These are phyloP conservation scores for Coniochaeta hoffmannii DNA, from an alignment of 2,329 filamentous ascomycete species.

Conservation along the genomic window DNA sequence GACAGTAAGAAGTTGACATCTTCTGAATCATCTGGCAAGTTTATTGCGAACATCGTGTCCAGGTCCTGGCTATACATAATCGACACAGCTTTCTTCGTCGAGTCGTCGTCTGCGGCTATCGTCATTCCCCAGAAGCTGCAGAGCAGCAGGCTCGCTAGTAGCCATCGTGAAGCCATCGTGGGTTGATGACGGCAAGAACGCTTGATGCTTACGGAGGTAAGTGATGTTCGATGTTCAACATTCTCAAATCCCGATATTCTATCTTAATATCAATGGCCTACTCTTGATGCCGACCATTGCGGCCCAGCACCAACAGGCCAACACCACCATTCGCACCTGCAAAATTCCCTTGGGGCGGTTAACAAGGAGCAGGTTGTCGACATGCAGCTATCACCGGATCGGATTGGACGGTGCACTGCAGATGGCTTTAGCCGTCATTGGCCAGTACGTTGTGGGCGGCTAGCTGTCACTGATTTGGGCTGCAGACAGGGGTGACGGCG, in stretches of 20 bases:
- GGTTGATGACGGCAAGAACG: background rate
- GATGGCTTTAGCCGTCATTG: background rate
- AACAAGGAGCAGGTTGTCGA: background rate
- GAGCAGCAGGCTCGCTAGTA: background rate
- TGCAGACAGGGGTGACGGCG: background rate
- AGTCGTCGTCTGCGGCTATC: background rate
- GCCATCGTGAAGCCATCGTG: background rate
- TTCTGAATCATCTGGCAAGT: slow-evolving; percentile 14
- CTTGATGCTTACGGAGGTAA: background rate
- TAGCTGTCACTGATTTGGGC: background rate
- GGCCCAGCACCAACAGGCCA: background rate
- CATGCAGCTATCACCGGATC: background rate
- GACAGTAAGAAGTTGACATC: slow-evolving; percentile 19
- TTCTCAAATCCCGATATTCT: background rate
- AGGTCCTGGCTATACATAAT: slow-evolving; percentile 14
- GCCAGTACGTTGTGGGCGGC: background rate
- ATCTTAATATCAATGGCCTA: background rate
- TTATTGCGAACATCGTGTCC: slow-evolving; percentile 16
- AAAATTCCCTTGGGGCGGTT: background rate
- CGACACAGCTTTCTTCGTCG: slow-evolving; percentile 6
- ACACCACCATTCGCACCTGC: background rate
- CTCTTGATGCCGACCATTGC: background rate
- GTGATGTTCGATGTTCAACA: background rate
- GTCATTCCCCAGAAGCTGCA: background rate
- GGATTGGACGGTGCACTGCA: background rate